Percentiles rank a stretch among this genome's conserved stretches.
Conservation (phyloP, 257 asterid species). For the Salvia splendens region DNA sequence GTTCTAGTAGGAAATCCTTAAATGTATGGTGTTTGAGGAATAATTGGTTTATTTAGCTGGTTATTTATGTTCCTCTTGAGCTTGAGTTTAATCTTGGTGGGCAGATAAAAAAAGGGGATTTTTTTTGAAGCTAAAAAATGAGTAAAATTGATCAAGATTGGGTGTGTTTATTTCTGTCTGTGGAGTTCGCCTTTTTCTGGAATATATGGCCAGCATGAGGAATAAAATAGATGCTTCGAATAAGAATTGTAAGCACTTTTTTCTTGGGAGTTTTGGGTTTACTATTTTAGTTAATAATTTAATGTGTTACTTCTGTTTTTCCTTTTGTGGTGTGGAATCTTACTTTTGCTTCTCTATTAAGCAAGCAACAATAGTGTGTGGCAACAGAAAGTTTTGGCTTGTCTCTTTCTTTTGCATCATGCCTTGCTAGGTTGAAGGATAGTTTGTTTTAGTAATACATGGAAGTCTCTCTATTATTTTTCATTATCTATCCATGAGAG, state of each 20-base stretch:
- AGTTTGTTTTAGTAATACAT: background rate
- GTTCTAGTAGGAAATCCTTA: too few relatives aligned
- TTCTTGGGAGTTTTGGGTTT: constrained; percentile 28
- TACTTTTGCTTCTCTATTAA: constrained; percentile 55
- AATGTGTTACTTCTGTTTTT: constrained; percentile 36
- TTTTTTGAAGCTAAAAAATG: too few relatives aligned
- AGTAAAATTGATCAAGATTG: too few relatives aligned
- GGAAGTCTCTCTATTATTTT: constrained; percentile 31
- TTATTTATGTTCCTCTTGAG: constrained; percentile 13
- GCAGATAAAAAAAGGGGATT: background rate
- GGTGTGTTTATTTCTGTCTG: background rate
- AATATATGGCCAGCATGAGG: constrained; percentile 30
- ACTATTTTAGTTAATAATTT: background rate
- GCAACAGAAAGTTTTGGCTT: constrained; percentile 33
- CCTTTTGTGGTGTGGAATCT: constrained; percentile 51
- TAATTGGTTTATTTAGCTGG: constrained; percentile 6
- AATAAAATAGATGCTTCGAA: constrained; percentile 19
- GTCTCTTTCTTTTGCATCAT: constrained; percentile 29
- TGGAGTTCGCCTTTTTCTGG: constrained; percentile 4
- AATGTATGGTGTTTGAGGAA: background rate
- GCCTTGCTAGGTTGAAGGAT: constrained; percentile 33
- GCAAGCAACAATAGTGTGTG: constrained; percentile 47
- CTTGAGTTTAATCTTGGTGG: constrained; percentile 11
- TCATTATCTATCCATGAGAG: constrained; percentile 35
- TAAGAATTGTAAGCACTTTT: constrained; percentile 11